Evolutionary conservation across 768 basidiomycete species (phyloP).

Genomic region (Pleurotus sapidus): DNA sequence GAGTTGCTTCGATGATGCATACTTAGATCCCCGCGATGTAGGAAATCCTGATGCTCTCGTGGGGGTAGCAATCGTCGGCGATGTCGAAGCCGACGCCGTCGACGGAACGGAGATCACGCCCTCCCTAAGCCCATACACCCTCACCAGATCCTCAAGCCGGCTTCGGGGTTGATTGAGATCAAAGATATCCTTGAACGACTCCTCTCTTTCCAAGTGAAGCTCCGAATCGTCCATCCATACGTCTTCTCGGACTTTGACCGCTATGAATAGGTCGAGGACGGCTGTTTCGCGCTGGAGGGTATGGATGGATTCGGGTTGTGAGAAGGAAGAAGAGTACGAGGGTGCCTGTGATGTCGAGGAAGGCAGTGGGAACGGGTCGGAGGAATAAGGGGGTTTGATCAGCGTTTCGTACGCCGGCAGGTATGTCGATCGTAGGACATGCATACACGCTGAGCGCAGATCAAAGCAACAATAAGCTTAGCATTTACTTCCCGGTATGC

Average conservation of each 20-base stretch:
- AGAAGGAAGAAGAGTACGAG: constrained; percentile 18
- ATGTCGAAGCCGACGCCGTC: constrained; percentile 2
- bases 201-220: constrained; percentile 73
- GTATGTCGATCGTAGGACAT: constrained; percentile 75
- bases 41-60: not conserved
- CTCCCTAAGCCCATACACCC: constrained; percentile 36
- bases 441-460: constrained; percentile 61
- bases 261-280: constrained; percentile 76
- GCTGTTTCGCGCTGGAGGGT: constrained; percentile 70
- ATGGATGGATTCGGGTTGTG: constrained; percentile 24
- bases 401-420: constrained; percentile 61
- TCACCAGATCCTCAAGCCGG: constrained; percentile 73
- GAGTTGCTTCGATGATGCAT: not conserved
- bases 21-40: not conserved
- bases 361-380: constrained; percentile 72
- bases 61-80: not conserved
- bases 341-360: constrained; percentile 13
- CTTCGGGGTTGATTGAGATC: constrained; percentile 72
- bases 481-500: not conserved
- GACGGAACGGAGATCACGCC: constrained; percentile 33
- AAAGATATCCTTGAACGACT: constrained; percentile 77
- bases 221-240: constrained; percentile 71
- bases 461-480: not conserved
- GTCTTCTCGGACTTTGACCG: constrained; percentile 78
- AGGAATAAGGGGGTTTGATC: constrained; percentile 67